Evolutionary conservation across 2,329 filamentous ascomycete species (phyloP), one percentile per base, ranked within the genome.

Genomic region (Reticulascus tulasneorum): DNA sequence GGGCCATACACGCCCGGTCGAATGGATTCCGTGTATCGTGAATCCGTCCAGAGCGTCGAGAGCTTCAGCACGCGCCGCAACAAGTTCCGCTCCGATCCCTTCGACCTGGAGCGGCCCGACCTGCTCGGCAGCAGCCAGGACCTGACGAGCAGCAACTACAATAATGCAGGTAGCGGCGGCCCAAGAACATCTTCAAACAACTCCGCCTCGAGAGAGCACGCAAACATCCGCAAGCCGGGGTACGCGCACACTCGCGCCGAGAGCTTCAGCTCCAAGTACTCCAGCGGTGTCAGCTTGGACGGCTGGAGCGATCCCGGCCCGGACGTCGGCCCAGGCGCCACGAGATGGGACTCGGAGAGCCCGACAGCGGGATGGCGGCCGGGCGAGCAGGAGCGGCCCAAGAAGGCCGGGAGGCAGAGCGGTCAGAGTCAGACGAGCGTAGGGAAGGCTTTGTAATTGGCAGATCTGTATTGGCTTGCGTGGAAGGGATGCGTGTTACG

Each of bases 61-160:
- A 68, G 64, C n/a, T 63, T 69, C 28, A 64, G 63, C 28, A 66
- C 60, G 6, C 58, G 63, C 12, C 67, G 71, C 37, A 72, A 71
- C 48, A 77, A 76, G 49, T 77, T 79, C 52, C 73, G 77, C 28
- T 80, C 77, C 2, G 77, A 82, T 45, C 78, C 77, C 2, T 82
- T 82, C 49, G 79, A 83, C 46, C 63, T 82, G n/a, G 78, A 82
- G 51, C 56, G 65, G 27, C 64, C 73, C 22, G 64, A 75, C 48
- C 56, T 73, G 7, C 59, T 67, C 4, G 49, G 49, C 28, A 49
- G 54, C 21, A 49, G 51, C 12, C 48, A 49, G 10, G 63, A 57
- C 29, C 52, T 52, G 30, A 53, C 59, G 4, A 51, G 53, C 38
- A 52, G 51, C 38, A 53, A 47, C 33, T 46, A 46, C 43, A 54